Conservation (phyloP, 805 yeast species). For the Candida pseudoglaebosa region DNA sequence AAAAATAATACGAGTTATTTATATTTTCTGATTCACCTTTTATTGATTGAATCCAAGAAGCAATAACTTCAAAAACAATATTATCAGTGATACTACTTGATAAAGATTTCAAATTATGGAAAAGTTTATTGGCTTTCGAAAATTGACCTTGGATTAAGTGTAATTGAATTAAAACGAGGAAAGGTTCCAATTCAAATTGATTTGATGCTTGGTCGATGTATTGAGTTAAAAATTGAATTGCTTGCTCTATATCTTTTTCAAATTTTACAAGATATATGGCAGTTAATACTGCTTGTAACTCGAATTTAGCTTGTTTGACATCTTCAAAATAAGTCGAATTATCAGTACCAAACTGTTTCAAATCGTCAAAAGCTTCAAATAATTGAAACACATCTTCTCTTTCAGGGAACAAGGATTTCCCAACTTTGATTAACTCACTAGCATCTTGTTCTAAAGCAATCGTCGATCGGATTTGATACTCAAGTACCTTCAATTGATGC, state of each 20-base stretch:
- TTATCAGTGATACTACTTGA: conserved; percentile 51
- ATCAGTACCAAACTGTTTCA: conserved; percentile 40
- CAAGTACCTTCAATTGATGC: conserved; percentile 36
- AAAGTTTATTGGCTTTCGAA: conserved; percentile 29
- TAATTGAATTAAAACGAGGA: conserved; percentile 37
- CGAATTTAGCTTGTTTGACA: conserved; percentile 28
- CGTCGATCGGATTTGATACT: conserved; percentile 37
- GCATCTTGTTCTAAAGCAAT: conserved; percentile 38
- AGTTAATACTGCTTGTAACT: conserved; percentile 40
- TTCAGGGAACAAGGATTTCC: conserved; percentile 30
- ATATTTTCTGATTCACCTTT: conserved; percentile 41
- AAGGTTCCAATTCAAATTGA: conserved; percentile 37
- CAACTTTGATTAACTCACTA: conserved; percentile 33
- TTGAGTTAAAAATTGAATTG: conserved; percentile 25
- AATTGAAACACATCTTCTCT: conserved; percentile 32
- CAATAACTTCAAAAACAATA: conserved; percentile 71
- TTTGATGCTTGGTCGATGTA: conserved; percentile 22
- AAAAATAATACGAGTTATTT: conserved; percentile 50
- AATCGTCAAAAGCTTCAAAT: conserved; percentile 41
- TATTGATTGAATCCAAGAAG: conserved; percentile 55
- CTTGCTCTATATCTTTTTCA: conserved; percentile 34
- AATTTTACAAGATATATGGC: conserved; percentile 34
- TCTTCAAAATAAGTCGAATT: conserved; percentile 42
- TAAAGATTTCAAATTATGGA: conserved; percentile 26
- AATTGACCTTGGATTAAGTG: conserved; percentile 35